Percentiles rank a stretch among this genome's conserved stretches.
These are phyloP conservation scores for Mariannaea elegans DNA, from an alignment of 2,329 filamentous ascomycete species.

Conservation along the genomic window DNA sequence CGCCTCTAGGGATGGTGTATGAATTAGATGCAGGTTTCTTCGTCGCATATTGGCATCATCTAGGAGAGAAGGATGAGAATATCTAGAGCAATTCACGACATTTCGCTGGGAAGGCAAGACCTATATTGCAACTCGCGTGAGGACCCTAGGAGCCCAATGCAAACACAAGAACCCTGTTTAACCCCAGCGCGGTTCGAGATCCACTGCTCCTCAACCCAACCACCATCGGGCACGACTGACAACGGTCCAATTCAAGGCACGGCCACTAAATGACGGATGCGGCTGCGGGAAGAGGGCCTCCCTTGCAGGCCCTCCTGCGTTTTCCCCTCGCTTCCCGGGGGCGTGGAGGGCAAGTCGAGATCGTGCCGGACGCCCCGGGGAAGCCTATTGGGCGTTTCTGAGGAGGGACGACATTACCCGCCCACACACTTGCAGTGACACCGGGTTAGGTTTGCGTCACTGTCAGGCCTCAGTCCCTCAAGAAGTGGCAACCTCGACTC, in stretches of 20 bases:
- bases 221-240: constrained; percentile 31
- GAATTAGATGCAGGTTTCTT: background rate
- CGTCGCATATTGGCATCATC: constrained; percentile 18
- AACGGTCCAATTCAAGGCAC: constrained; percentile 1
- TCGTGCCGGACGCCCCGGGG: background rate
- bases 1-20: constrained; percentile 22
- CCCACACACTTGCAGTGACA: background rate
- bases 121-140: constrained; percentile 24
- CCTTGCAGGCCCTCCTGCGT: constrained; percentile 10
- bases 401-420: background rate
- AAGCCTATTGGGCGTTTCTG: background rate
- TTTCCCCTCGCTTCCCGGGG: too few species aligned
- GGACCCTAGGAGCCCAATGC: constrained; percentile 39
- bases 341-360: too few species aligned
- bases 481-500: background rate
- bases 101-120: constrained; percentile 18
- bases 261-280: constrained; percentile 16
- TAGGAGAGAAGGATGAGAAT: constrained; percentile 8
- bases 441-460: background rate
- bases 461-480: background rate
- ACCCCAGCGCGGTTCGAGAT: constrained; percentile 33
- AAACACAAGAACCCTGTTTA: constrained; percentile 31
- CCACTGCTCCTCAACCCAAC: constrained; percentile 33
- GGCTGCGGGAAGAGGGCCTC: background rate
- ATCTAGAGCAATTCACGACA: constrained; percentile 21